Percentiles rank a stretch among this genome's conserved stretches.
These are phyloP conservation scores for Cordyceps sp. DNA, from an alignment of 2,329 filamentous ascomycete species.

Conservation along the genomic window DNA sequence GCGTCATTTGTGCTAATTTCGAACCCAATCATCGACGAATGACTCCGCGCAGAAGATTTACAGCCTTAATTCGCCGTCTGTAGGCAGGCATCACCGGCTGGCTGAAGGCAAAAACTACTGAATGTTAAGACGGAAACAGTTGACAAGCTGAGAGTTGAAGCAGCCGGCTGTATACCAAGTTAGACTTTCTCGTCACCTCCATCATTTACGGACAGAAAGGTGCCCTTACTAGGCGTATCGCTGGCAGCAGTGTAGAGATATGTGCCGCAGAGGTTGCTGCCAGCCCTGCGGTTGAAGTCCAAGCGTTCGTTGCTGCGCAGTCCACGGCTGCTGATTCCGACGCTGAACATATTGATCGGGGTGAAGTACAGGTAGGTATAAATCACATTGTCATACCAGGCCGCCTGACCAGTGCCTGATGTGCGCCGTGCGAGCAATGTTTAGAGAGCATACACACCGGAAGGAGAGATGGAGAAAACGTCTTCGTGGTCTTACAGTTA, in stretches of 20 bases:
- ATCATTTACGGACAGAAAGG: neutral
- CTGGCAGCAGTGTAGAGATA: constrained; percentile 3
- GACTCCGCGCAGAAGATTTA: no score
- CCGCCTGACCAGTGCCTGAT: constrained; percentile 5
- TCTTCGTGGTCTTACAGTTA: constrained; percentile 6
- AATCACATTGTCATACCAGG: constrained; percentile 5
- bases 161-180: constrained; percentile 2
- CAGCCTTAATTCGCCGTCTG: no score
- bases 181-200: no score
- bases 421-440: neutral
- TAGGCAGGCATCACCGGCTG: no score
- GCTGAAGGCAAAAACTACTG: no score
- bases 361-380: constrained; percentile 4
- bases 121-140: constrained; percentile 5
- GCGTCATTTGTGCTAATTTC: no score
- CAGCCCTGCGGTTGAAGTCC: constrained; percentile 5
- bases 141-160: constrained; percentile 4
- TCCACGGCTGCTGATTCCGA: constrained; percentile 6
- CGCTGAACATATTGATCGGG: constrained; percentile 4
- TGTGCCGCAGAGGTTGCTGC: constrained; percentile 4
- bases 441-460: no score
- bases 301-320: constrained; percentile 7
- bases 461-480: no score
- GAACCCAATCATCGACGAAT: no score
- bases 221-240: constrained; percentile 1